Evolutionary conservation across 352 stramenopile species (phyloP), one percentile per base, ranked within the genome.

Genomic region (Plasmopara muralis): DNA sequence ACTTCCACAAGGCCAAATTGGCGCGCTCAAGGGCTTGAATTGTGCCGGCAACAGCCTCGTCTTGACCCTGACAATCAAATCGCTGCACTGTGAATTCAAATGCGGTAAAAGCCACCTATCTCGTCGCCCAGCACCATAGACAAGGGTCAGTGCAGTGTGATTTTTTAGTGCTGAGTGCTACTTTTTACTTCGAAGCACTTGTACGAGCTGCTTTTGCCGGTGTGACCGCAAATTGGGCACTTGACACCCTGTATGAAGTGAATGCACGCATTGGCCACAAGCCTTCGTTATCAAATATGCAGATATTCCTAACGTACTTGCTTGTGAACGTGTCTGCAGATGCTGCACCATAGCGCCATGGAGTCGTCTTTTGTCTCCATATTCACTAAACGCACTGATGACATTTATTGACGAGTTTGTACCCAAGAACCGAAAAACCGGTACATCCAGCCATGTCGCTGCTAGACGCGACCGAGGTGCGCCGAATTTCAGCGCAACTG

Each of bases 171-270:
- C 31, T 12, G 31, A 8, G 31, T 35, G 10, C 10, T 35, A 35
- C 10, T 25, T 6, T 35, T 20, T 48, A 89, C 73, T 67, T 77
- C 64, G 35, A 87, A 66, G 18, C 75, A 68, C 34, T 77, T 68
- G 48, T 82, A 82, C n/a, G 69, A 61, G 16, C 74, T 69, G 52
- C 78, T 85, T 64, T 83, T 85, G 57, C 78, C 78, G 0, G 53
- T 83, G 53, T 89, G 78, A 5, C 78, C 78, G 46, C 78, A 89
- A 42, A 89, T 58, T 3, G 57, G 34, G 56, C 75, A 89, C 53
- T 85, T 87, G 28, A 66, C 40, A 15, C 65, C 70, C 78, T 89
- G 33, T 33, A 47, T 9, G 9, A 40, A 15, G 30, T n/a, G 37
- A 41, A 13, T 6, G 14, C 12, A 16, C 14, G 13, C 9, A 15